Evolutionary conservation across 768 basidiomycete genomes (phyloP), one percentile per base, ranked within the genome.

Genomic region (Cystofilobasidium capitatum): DNA sequence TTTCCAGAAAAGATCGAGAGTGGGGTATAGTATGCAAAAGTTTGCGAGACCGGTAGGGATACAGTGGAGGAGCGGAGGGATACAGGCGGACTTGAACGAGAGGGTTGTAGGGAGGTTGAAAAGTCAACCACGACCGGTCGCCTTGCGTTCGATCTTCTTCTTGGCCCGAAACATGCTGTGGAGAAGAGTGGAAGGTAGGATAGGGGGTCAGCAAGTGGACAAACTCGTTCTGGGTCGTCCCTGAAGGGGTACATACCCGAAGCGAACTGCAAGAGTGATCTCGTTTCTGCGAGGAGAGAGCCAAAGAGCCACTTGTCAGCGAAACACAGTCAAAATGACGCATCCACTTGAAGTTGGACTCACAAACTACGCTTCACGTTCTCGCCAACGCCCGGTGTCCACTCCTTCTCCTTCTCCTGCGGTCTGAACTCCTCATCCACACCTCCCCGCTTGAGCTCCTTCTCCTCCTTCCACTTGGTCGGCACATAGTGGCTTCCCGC

Each of bases 321-420:
- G 42, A 44, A 44, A 44, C 12, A 22, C 42, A 22, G 22, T 12
- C 42, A 22, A 44, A 24, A 51, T 13, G 49, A 24, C 9, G 17
- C 13, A 13, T 51, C 17, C 9, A 51, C 9, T 13, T 9, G 49
- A 24, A 51, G 12, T 61, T 22, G 20, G 47, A 14, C 66, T 14
- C 54, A 37, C 66, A 60, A 68, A n/a, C 49, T 55, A 12, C 66
- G 60, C 33, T 68, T 68, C 22, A 68, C n/a, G 54, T 68, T 68
- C 24, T 68, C 66, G n/a, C 47, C 42, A 14, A 33, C 54, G 7
- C 54, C 61, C 2, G 66, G 66, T 61, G 40, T 62, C 61, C 61
- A 68, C 54, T 68, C 61, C n/a, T 66, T 44, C 9, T 68, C 66
- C 44, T 55, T 37, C 54, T 61, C 59, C 33, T 26, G 54, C 42